phyloP scores from a whole-genome alignment of 192 early-diverging fungal genomes.

The Backusella macrospora region DNA sequence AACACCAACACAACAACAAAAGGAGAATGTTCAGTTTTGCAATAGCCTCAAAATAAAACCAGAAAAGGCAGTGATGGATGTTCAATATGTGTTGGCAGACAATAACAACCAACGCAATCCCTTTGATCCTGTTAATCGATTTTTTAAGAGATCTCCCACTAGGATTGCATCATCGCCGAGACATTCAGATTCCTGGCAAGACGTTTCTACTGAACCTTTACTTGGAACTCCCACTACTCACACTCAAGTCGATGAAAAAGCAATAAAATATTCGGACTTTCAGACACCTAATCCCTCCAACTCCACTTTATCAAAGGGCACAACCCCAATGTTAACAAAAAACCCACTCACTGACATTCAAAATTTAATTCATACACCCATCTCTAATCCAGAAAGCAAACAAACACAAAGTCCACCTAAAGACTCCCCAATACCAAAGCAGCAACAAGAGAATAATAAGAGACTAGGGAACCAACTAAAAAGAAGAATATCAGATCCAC shows the following conservation, averaged over 20 bases:
- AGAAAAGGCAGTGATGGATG: conserved; percentile 1
- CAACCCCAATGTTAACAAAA: not conserved
- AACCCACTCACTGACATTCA: not conserved
- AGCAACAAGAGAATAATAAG: not conserved
- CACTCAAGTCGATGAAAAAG: not conserved
- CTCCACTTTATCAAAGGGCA: not conserved
- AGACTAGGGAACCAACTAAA: not conserved
- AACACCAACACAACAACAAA: not conserved
- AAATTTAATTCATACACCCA: not conserved
- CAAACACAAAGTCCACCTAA: not conserved
- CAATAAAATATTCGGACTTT: not conserved
- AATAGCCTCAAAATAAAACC: not conserved
- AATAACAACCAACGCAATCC: conserved; percentile 7
- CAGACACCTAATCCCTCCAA: conserved; percentile 3
- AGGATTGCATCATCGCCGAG: not conserved
- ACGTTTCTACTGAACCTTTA: conserved; percentile 12
- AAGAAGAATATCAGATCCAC: not conserved
- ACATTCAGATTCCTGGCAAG: conserved; percentile 9
- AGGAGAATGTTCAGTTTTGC: not conserved
- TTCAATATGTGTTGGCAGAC: not conserved
- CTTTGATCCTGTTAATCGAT: not conserved
- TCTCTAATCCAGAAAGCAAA: not conserved
- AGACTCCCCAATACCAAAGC: not conserved
- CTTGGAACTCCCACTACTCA: not conserved
- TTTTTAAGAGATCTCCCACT: not conserved